Evolutionary conservation across 2,329 filamentous ascomycete species (phyloP).

Genomic region (Hyphodiscus sp.): DNA sequence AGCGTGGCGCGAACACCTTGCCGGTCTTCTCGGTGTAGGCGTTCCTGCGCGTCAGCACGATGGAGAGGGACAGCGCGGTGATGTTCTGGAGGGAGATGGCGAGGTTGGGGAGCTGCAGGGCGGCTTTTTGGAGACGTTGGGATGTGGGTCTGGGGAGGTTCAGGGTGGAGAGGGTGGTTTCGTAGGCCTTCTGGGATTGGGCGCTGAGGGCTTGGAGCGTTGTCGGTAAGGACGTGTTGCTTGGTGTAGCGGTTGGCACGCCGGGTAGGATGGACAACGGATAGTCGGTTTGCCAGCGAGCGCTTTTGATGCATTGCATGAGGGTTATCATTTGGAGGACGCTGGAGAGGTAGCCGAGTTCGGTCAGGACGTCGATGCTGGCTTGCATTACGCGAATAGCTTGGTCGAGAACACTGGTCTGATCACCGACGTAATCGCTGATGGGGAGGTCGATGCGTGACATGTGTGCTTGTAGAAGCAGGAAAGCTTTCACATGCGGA

Average conservation of each 20-base stretch:
- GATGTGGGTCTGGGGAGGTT: constrained; percentile 35
- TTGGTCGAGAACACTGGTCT: constrained; percentile 84
- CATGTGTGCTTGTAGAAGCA: constrained; percentile 93
- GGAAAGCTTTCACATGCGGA: constrained; percentile 92
- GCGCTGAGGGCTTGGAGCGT: constrained; percentile 29
- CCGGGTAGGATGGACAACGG: constrained; percentile 75
- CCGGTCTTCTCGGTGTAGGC: constrained; percentile 56
- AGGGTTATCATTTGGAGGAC: constrained; percentile 77
- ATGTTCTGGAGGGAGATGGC: constrained; percentile 53
- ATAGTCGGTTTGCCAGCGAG: constrained; percentile 80
- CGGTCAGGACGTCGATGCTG: constrained; percentile 85
- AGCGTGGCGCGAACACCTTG: constrained; percentile 78
- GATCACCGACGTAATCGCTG: constrained; percentile 93
- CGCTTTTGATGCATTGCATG: constrained; percentile 87
- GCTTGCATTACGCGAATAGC: constrained; percentile 96
- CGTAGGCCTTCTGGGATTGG: constrained; percentile 26
- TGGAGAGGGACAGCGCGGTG: constrained; percentile 55
- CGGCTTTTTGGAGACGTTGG: constrained; percentile 46
- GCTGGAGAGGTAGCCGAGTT: constrained; percentile 74
- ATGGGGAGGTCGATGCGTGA: constrained; percentile 89
- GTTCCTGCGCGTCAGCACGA: constrained; percentile 63
- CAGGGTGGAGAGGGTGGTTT: constrained; percentile 44
- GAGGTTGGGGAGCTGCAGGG: constrained; percentile 63
- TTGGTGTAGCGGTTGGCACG: constrained; percentile 38
- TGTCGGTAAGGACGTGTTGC: constrained; percentile 24